Percentiles rank a stretch among this genome's conserved stretches.
Conservation (phyloP, 345 rosid species). For the Camelina neglecta region DNA sequence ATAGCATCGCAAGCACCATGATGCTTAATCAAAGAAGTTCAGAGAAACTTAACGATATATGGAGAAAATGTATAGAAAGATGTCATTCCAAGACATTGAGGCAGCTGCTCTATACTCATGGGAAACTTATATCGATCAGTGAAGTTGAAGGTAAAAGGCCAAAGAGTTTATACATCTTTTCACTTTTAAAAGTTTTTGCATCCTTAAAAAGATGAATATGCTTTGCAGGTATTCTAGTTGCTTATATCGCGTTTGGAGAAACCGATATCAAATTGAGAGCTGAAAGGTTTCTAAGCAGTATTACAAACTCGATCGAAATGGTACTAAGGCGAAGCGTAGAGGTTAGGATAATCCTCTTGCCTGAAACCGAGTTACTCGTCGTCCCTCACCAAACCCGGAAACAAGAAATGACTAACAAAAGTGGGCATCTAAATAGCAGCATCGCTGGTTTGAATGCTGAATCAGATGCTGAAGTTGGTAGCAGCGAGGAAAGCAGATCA, state of each 20-base stretch:
- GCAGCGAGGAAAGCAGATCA: conserved; percentile 51
- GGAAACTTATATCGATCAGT: conserved; percentile 80
- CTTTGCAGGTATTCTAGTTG: conserved; percentile 76
- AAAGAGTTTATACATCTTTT: conserved; percentile 1
- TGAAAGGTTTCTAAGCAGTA: conserved; percentile 92
- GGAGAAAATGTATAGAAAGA: conserved; percentile 81
- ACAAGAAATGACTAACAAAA: conserved; percentile 45
- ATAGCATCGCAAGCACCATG: conserved; percentile 48
- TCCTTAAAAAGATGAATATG: conserved; percentile 21
- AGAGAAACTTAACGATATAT: conserved; percentile 67
- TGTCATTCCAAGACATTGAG: conserved; percentile 92
- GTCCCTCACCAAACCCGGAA: conserved; percentile 44
- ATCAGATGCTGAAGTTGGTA: conserved; percentile 45
- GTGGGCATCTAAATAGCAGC: conserved; percentile 48
- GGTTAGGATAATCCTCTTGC: conserved; percentile 73
- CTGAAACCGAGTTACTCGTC: conserved; percentile 56
- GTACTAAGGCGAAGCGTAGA: conserved; percentile 83
- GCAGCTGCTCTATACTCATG: conserved; percentile 78
- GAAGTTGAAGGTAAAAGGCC: conserved; percentile 73
- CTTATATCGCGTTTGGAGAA: conserved; percentile 74
- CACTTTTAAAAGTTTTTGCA: background rate
- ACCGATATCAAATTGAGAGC: conserved; percentile 75
- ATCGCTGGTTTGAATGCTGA: conserved; percentile 44
- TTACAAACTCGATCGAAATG: conserved; percentile 89
- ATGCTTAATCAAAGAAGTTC: conserved; percentile 55